phyloP scores from a whole-genome alignment of 352 stramenopile species.

The Hyaloperonospora arabidopsidis region DNA sequence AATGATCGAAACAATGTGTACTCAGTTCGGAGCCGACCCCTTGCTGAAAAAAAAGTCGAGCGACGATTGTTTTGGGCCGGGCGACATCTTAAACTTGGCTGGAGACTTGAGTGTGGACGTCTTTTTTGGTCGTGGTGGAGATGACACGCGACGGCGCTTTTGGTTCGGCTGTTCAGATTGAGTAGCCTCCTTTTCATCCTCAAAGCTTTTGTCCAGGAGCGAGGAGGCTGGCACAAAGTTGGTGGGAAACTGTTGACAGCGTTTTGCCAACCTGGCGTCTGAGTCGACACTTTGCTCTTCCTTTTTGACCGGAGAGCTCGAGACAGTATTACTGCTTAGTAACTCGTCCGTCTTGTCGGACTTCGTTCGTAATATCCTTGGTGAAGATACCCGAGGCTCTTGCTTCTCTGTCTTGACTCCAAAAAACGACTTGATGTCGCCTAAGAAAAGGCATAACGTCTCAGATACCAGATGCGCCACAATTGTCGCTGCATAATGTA shows the following conservation, averaged over 20 bases:
- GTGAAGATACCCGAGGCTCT: constrained; percentile 7
- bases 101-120: constrained; percentile 6
- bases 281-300: constrained; percentile 10
- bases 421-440: constrained; percentile 68
- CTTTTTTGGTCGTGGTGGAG: constrained; percentile 13
- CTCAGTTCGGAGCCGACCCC: constrained; percentile 12
- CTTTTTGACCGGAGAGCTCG: constrained; percentile 11
- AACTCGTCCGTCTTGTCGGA: constrained; percentile 8
- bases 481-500: constrained; percentile 10
- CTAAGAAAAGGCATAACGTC: constrained; percentile 16
- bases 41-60: constrained; percentile 45
- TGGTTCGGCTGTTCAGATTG: constrained; percentile 2
- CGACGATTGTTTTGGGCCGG: constrained; percentile 35
- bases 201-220: constrained; percentile 35
- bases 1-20: constrained; percentile 12
- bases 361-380: constrained; percentile 1
- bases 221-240: constrained; percentile 41
- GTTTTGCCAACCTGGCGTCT: constrained; percentile 9
- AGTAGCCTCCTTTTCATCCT: constrained; percentile 3
- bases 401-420: constrained; percentile 33
- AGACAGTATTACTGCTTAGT: neutral
- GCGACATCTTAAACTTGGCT: constrained; percentile 20
- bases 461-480: neutral
- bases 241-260: constrained; percentile 17
- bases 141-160: constrained; percentile 22